A percentile compares a stretch with the other conserved stretches of the same genome.
phyloP scores from a whole-genome alignment of 148 eudicot species.

The Gaultheria prostrata region DNA sequence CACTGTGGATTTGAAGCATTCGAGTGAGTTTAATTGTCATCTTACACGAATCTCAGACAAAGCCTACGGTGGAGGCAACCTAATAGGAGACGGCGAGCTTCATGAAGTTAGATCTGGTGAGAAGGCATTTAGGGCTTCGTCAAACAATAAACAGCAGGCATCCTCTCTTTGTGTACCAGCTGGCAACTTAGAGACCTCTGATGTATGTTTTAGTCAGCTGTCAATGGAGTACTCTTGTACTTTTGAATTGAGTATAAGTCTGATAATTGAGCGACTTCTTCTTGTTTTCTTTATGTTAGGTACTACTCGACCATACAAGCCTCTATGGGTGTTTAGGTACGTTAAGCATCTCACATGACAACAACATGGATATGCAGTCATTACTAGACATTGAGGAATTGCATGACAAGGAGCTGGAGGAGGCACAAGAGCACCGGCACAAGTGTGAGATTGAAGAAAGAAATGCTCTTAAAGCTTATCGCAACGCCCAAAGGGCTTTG shows the following conservation, averaged over 20 bases:
- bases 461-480: conserved; percentile 62
- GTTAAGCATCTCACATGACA: conserved; percentile 20
- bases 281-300: conserved; percentile 28
- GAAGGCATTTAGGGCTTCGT: conserved; percentile 23
- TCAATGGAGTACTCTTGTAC: not conserved
- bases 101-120: conserved; percentile 26
- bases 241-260: conserved; percentile 10
- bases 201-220: conserved; percentile 22
- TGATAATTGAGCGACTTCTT: conserved; percentile 17
- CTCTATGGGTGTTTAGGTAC: conserved; percentile 28
- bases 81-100: conserved; percentile 18
- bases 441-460: conserved; percentile 75
- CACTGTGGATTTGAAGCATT: conserved; percentile 28
- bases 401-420: conserved; percentile 72
- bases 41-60: conserved; percentile 25
- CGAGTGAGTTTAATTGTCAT: conserved; percentile 16
- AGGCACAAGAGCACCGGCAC: conserved; percentile 68
- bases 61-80: conserved; percentile 23
- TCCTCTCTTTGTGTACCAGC: conserved; percentile 22
- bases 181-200: conserved; percentile 24
- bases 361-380: conserved; percentile 38
- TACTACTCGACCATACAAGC: conserved; percentile 30
- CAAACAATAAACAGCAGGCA: conserved; percentile 24
- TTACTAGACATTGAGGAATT: conserved; percentile 52
- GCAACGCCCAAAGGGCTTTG: conserved; percentile 64